phyloP scores from a whole-genome alignment of 257 asterid species.

The Gentiana dahurica region DNA sequence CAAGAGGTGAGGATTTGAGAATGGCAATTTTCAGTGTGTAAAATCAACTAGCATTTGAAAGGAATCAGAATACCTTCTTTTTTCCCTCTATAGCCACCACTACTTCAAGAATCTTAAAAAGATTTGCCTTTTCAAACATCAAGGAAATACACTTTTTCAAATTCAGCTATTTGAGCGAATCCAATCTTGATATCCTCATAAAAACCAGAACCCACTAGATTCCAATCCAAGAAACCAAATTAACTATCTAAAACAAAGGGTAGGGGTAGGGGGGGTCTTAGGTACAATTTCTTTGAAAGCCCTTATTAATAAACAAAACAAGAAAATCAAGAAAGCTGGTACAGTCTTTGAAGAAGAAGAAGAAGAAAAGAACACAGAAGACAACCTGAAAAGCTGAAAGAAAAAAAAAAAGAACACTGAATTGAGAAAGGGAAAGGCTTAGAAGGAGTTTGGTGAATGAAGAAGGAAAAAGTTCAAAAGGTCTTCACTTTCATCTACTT shows the following conservation, averaged over 20 bases:
- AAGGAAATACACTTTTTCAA: slow-evolving; percentile 19
- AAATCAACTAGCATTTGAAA: slow-evolving; percentile 45
- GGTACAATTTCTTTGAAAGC: too few relatives aligned
- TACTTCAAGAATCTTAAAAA: slow-evolving; percentile 57
- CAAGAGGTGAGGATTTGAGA: slow-evolving; percentile 22
- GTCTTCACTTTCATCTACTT: slow-evolving; percentile 32
- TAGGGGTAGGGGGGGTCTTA: too few relatives aligned
- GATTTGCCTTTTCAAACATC: slow-evolving; percentile 34
- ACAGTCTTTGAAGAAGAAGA: too few relatives aligned
- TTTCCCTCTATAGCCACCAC: slow-evolving; percentile 29
- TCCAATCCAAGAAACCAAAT: too few relatives aligned
- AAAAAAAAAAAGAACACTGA: slow-evolving; percentile 9
- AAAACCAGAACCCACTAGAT: slow-evolving; percentile 38
- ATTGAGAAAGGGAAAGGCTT: slow-evolving; percentile 17
- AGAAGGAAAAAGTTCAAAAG: slow-evolving; percentile 28
- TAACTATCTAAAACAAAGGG: too few relatives aligned
- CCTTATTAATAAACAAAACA: too few relatives aligned
- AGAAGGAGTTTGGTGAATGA: slow-evolving; percentile 20
- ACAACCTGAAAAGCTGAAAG: too few relatives aligned
- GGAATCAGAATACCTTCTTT: slow-evolving; percentile 70
- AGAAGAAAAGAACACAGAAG: too few relatives aligned
- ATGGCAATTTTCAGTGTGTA: slow-evolving; percentile 40
- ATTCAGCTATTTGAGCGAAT: slow-evolving; percentile 13
- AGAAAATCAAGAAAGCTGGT: too few relatives aligned
- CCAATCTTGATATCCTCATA: background rate